These are phyloP conservation scores for Petunia secreta DNA, from an alignment of 257 asterid genomes.

Conservation along the genomic window DNA sequence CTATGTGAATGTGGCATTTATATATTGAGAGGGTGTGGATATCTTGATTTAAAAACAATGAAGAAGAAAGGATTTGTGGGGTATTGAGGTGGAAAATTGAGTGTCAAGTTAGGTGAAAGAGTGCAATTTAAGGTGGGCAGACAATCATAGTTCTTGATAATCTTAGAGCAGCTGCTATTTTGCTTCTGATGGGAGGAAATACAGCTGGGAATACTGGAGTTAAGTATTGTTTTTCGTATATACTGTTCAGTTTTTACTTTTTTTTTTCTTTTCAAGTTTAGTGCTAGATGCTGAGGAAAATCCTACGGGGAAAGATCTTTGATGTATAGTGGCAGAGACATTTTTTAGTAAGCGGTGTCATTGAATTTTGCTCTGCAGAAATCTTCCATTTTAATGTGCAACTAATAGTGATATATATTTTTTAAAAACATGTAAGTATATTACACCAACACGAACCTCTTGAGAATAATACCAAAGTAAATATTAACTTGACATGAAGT, in stretches of 20 bases:
- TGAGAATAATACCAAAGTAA: too few relatives aligned
- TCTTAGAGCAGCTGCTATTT: constrained; percentile 41
- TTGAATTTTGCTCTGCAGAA: too few relatives aligned
- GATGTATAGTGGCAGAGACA: too few relatives aligned
- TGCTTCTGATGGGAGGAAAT: constrained; percentile 50
- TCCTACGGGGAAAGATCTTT: too few relatives aligned
- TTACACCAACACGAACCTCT: too few relatives aligned
- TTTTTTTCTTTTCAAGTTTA: too few relatives aligned
- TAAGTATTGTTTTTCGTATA: background rate
- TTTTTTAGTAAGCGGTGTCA: too few relatives aligned
- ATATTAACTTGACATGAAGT: too few relatives aligned
- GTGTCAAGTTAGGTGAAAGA: constrained; percentile 33
- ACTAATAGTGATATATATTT: too few relatives aligned
- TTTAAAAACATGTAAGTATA: too few relatives aligned
- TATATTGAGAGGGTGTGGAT: constrained; percentile 19
- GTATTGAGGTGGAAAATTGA: background rate
- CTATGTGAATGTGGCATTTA: constrained; percentile 21
- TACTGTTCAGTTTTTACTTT: background rate
- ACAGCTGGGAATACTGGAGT: constrained; percentile 25
- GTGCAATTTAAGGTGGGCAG: constrained; percentile 42
- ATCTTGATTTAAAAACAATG: constrained; percentile 2
- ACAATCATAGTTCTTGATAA: constrained; percentile 35
- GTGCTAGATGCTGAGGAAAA: background rate
- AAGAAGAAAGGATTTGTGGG: background rate
- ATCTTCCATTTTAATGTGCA: too few relatives aligned